Percentiles rank a stretch among this genome's conserved stretches.
Evolutionary conservation across 1,139 yeast genomes (phyloP).

Genomic region (Yamadazyma sp.): DNA sequence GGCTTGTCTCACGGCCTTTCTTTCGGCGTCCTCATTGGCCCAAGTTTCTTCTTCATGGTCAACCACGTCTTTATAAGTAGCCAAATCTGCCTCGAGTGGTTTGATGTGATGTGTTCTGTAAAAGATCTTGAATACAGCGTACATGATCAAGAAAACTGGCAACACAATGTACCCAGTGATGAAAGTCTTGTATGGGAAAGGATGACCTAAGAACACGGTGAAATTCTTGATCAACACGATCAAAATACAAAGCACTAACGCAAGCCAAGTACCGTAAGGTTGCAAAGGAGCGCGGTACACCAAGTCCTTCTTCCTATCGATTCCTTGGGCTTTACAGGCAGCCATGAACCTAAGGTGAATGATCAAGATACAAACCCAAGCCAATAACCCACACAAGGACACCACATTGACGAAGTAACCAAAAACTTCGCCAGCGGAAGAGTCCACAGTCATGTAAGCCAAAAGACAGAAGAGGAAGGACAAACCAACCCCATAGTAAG

Average conservation of each 20-base stretch:
- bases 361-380: constrained; percentile 66
- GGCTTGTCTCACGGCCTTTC: constrained; percentile 47
- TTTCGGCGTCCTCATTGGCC: constrained; percentile 45
- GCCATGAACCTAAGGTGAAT: constrained; percentile 64
- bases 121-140: constrained; percentile 58
- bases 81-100: constrained; percentile 63
- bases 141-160: constrained; percentile 60
- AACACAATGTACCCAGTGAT: constrained; percentile 79
- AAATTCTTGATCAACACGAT: constrained; percentile 72
- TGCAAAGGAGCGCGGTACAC: constrained; percentile 66
- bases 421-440: constrained; percentile 56
- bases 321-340: constrained; percentile 68
- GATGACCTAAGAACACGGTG: constrained; percentile 63
- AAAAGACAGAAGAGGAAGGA: constrained; percentile 51
- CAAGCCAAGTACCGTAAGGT: constrained; percentile 62
- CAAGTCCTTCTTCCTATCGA: constrained; percentile 36
- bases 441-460: constrained; percentile 62
- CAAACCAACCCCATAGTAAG: constrained; percentile 36
- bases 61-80: constrained; percentile 61
- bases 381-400: constrained; percentile 67
- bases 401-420: constrained; percentile 71
- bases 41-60: constrained; percentile 67
- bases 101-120: constrained; percentile 52
- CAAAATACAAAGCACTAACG: constrained; percentile 53
- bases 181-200: constrained; percentile 53